Evolutionary conservation across 495 filamentous ascomycete genomes (phyloP).

Genomic region (Xylaria longipes): DNA sequence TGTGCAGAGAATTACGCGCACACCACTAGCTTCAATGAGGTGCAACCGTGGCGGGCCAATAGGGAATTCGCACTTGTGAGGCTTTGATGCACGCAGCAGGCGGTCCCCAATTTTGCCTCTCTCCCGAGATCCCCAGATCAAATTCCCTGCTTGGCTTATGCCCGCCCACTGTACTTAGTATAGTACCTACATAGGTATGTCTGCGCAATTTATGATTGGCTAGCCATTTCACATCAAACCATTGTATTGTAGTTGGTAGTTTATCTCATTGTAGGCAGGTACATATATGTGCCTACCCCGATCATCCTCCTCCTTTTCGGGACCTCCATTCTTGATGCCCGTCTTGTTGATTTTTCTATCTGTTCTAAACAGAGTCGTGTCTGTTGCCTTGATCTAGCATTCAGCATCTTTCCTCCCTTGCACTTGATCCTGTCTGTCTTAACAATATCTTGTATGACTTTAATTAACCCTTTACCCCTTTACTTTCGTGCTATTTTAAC

Average conservation of each 20-base stretch:
- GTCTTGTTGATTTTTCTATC: not conserved
- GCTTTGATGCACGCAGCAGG: slow-evolving; percentile 26
- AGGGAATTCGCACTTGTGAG: slow-evolving; percentile 10
- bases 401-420: not conserved
- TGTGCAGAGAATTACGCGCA: not conserved
- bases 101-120: slow-evolving; percentile 7
- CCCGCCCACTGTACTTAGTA: no score
- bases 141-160: not conserved
- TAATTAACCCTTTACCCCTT: not conserved
- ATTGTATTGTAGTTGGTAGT: not conserved
- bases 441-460: not conserved
- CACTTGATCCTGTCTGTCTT: not conserved
- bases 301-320: not conserved
- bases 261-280: no score
- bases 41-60: not conserved
- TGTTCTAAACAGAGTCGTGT: not conserved
- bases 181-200: no score
- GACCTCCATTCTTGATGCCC: not conserved
- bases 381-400: not conserved
- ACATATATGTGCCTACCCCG: not conserved
- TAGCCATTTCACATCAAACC: not conserved
- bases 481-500: not conserved
- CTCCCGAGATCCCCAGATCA: slow-evolving; percentile 22
- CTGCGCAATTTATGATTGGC: slow-evolving; percentile 27
- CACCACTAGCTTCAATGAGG: slow-evolving; percentile 5